Base-by-base conservation (phyloP, 495 filamentous ascomycete species). In the Terfezia boudieri region DNA sequence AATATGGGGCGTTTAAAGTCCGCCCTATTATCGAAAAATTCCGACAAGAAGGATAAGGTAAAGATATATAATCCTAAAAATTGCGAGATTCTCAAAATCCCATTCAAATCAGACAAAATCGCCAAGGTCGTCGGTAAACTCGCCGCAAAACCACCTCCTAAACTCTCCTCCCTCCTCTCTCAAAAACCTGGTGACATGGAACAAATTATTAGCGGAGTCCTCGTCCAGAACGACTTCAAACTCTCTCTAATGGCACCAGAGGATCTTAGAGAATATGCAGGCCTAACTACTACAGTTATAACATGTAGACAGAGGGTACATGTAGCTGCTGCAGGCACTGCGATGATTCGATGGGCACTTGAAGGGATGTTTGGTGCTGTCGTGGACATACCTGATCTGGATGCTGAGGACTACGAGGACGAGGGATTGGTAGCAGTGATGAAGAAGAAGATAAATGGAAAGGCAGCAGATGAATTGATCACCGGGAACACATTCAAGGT, bases 1-100 rank as follows among this genome's bases (percentile, higher is more conserved):
- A 92, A 95, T 62, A 98, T 98, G 90, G 92, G 88, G 77, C 78
- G 92, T 36, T 71, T 98, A 16, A 94, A 94, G 64, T 92, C 85
- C 3, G 90, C 93, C 60, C 71, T 98, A 9, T 75, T 96, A n/a
- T 86, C 83, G 22, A 73, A 94, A 9, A 94, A 96, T 61, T 76
- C 81, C 9, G 76, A 80, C 23, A 89, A 92, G 62, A 72, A 74
- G 0, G 72, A 76, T 36, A 87, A 88, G 57, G 79, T 85, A 50
- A 95, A 95, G 66, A 83, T 98, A 6, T 96, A 79, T 68, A 88
- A 82, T 51, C 90, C 90, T 0, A 78, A 81, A 26, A 98, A 98
- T 66, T 93, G 87, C 64, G 89, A 96, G 59, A 89, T 93, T 64
- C 72, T 98, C n/a, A 75, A 82, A 35, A 90, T 98, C 57, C 88